These are phyloP conservation scores for Trichoderma polysporum DNA, from an alignment of 2,329 filamentous ascomycete species.

Conservation along the genomic window DNA sequence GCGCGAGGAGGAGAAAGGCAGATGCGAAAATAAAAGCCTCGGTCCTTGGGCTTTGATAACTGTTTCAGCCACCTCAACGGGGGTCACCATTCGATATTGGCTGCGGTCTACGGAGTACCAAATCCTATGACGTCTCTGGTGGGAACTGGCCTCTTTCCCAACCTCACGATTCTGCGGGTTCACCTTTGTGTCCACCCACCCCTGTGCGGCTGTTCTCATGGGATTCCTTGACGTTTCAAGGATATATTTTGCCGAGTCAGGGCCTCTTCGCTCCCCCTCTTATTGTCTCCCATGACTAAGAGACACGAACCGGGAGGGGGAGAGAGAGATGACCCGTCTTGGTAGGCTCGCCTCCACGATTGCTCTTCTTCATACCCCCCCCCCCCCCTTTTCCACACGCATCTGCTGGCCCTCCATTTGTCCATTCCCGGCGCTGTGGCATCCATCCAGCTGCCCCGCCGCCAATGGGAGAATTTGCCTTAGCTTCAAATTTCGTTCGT, in stretches of 20 bases:
- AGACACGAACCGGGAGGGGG: neutral
- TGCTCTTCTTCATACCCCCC: neutral
- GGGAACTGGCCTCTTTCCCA: neutral
- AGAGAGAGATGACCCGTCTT: neutral
- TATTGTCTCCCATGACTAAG: constrained; percentile 8
- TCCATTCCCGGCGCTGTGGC: neutral
- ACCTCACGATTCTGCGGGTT: neutral
- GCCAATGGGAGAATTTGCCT: constrained; percentile 17
- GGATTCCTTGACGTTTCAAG: constrained; percentile 6
- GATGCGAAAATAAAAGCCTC: neutral
- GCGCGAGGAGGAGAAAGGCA: neutral
- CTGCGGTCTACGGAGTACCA: neutral
- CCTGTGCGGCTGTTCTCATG: constrained; percentile 15
- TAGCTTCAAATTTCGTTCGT: neutral
- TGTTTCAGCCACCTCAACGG: constrained; percentile 12
- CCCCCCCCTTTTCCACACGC: neutral
- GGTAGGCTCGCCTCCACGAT: constrained; percentile 6
- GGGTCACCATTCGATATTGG: neutral
- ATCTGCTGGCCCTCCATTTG: neutral
- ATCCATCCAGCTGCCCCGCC: neutral
- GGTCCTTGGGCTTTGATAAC: constrained; percentile 10
- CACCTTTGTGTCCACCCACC: neutral
- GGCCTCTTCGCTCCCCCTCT: neutral
- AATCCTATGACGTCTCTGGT: constrained; percentile 4
- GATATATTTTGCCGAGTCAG: constrained; percentile 11